These are phyloP conservation scores for Citrullus colocynthis DNA, from an alignment of 306 rosid genomes.

Conservation along the genomic window DNA sequence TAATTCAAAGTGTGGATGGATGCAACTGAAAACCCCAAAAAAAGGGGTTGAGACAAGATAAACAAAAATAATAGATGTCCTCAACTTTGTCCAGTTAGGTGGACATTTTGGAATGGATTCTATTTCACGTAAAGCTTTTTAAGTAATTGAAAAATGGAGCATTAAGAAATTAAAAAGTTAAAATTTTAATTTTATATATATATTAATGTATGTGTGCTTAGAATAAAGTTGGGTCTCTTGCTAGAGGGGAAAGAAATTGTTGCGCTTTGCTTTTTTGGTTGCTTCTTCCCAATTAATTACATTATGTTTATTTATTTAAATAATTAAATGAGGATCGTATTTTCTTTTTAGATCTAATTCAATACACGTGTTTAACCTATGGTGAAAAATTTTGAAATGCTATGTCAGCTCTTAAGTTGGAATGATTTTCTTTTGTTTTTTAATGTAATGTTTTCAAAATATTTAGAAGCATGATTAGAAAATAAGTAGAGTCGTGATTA, in stretches of 20 bases:
- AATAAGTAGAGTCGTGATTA: background rate
- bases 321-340: background rate
- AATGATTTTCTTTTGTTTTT: background rate
- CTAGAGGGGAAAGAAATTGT: background rate
- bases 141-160: background rate
- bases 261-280: background rate
- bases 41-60: background rate
- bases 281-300: background rate
- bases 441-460: background rate
- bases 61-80: background rate
- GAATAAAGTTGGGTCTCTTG: background rate
- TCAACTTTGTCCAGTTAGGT: constrained; percentile 2
- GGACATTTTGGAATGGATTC: constrained; percentile 9
- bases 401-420: too few species aligned
- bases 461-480: background rate
- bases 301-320: background rate
- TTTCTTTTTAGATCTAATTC: background rate
- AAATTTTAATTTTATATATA: background rate
- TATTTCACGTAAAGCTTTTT: constrained; percentile 9
- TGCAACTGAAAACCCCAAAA: background rate
- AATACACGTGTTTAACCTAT: background rate
- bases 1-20: background rate
- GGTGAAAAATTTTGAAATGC: too few species aligned
- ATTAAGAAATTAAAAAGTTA: background rate
- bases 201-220: background rate